Base-by-base conservation (phyloP, 805 yeast species). In the Kuraishia hungarica region DNA sequence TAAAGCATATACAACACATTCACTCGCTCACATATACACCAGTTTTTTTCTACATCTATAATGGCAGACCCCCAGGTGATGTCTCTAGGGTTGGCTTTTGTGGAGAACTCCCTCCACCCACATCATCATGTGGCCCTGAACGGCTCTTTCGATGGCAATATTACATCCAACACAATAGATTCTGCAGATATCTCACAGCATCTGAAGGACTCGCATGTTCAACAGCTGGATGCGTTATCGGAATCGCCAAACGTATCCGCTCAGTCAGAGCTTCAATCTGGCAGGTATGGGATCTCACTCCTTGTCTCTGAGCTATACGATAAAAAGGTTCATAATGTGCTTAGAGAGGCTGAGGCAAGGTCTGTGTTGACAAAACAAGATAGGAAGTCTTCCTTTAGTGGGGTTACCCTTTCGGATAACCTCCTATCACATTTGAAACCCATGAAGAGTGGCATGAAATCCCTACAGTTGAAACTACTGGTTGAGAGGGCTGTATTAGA, bases 401-500 rank as follows among this genome's bases (percentile, higher is more conserved):
- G 7, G 2, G 29, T 48, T 4, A 7, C 20, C 2, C 24, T 48
- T 17, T 48, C 51, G 5, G 29, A 6, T n/a, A 29, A 48, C 7
- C 35, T 48, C 5, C 17, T 23, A 11, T 4, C 22, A n/a, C 29
- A 48, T 7, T 23, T 48, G 51, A 22, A 48, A 17, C 51, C 22
- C 11, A 6, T 17, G 17, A 21, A 21, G 10, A 22, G 24, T 22
- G 13, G 28, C 3, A 29, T 17, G 11, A 56, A 58, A 39, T n/a
- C 52, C 7, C 54, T 53, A 17, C 60, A 60, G 8, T 23, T 61
- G 23, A 57, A 57, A 47, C 53, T 60, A 2, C 46, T 53, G 1
- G 55, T 60, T 15, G 62, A 61, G 43, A 53, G 56, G 43, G 59
- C 58, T n/a, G 29, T 61, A 19, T 39, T 59, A 5, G 60, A 55